Base-by-base conservation (phyloP, 345 rosid genomes). In the Populus ilicifolia region DNA sequence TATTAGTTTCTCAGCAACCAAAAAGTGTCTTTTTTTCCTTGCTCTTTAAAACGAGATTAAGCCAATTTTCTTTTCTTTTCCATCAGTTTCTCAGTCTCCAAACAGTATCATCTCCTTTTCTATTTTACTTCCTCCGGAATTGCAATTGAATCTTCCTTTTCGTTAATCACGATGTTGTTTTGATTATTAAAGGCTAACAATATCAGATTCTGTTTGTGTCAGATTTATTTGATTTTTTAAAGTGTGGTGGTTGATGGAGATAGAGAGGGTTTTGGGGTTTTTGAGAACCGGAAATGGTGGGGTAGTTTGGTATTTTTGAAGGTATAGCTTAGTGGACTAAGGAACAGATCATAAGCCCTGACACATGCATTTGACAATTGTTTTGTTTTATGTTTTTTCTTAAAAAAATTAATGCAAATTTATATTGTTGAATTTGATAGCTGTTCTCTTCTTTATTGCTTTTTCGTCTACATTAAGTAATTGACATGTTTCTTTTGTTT, bases 331-430 rank as follows among this genome's bases (percentile, higher is more conserved):
- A 59, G 62, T 59, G 71, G 59, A 67, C 67, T 18, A 72, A 56
- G 63, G 77, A 78, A 68, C 69, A 72, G 78, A 82, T 84, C 80
- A n/a, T 65, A 79, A 59, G 59, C 52, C 63, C 77, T 78, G 81
- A 68, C 80, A 70, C 1, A 11, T 70, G 39, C 18, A 65, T 56
- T 61, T 54, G 44, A 54, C 29, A 41, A 8, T 38, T 50, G 30
- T 70, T 70, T 50, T 46, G 35, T 41, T 74, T 5, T 43, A 8
- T 61, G 56, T 43, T 61, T 61, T 21, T 10, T 65, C 30, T 56
- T 9, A n/a, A 33, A 33, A 33, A 33, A 56, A 23, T 13, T 63
- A 8, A 30, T 63, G 36, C 68, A 23, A 13, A 50, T 43, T 21
- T 41, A 20, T 29, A 21, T 56, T 29, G 20, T 36, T 77, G 75